These are phyloP conservation scores for Canna indica DNA, from an alignment of 176 grass and related monocot species.

Conservation along the genomic window DNA sequence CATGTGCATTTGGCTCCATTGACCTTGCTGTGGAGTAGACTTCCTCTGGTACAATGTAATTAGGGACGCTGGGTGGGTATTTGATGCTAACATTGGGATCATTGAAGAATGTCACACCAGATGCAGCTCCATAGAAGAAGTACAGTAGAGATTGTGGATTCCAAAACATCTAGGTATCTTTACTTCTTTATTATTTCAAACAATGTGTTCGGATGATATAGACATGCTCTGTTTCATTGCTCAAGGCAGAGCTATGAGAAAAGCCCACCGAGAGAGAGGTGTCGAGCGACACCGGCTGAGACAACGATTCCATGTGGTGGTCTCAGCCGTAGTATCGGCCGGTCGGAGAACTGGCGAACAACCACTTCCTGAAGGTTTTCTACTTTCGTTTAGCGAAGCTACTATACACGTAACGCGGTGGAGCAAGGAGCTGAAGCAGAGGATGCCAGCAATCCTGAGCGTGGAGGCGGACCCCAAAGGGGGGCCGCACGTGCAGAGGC, in stretches of 20 bases:
- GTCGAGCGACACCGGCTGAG: too few relatives aligned
- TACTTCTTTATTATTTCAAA: too few relatives aligned
- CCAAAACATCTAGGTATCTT: too few relatives aligned
- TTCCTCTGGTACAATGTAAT: slow-evolving; percentile 47
- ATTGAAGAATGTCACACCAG: slow-evolving; percentile 47
- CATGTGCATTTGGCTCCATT: slow-evolving; percentile 66
- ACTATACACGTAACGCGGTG: slow-evolving; percentile 37
- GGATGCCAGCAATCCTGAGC: slow-evolving; percentile 55
- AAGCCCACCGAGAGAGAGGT: too few relatives aligned
- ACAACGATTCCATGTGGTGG: too few relatives aligned
- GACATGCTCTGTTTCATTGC: too few relatives aligned
- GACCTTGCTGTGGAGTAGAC: slow-evolving; percentile 72
- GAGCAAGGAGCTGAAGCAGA: slow-evolving; percentile 56
- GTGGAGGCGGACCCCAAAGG: slow-evolving; percentile 84
- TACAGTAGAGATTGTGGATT: too few relatives aligned
- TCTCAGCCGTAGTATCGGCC: too few relatives aligned
- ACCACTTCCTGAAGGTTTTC: slow-evolving; percentile 53
- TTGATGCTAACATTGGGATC: slow-evolving; percentile 54
- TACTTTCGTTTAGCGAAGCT: slow-evolving; percentile 64
- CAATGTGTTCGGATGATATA: too few relatives aligned
- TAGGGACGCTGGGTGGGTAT: slow-evolving; percentile 27
- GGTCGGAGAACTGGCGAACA: too few relatives aligned
- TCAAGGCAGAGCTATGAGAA: too few relatives aligned
- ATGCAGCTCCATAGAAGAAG: slow-evolving; percentile 32
- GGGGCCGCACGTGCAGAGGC: slow-evolving; percentile 79